Evolutionary conservation across 352 stramenopile species (phyloP), one percentile per base, ranked within the genome.

Genomic region (Bremia lactucae): DNA sequence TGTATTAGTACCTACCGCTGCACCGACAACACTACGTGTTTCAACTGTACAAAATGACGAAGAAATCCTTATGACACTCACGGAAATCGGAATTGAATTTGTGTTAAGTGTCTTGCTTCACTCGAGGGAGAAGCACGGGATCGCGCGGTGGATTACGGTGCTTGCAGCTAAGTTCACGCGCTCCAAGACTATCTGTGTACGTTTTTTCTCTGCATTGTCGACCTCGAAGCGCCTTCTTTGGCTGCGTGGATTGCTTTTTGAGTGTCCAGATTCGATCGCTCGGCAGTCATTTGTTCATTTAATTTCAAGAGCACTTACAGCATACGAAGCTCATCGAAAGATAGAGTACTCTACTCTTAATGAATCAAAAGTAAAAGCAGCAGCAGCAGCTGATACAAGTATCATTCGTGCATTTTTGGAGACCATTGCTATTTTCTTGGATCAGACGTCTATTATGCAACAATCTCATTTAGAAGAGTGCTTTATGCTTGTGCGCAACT

Each of bases 81-180:
- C 82, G 10, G 63, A 83, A 36, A 89, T 95, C 26, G 86, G 87
- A 11, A 47, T 87, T 6, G 72, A 86, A 39, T 94, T 94, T 50
- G 69, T 96, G 20, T 48, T 96, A 6, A 84, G 83, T 56, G 79
- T 96, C 5, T 43, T 95, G 45, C 46, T 96, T 18, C 86, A 95
- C 35, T 91, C 68, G 10, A 61, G 81, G 36, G 86, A 95, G 52
- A 90, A 94, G 31, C 73, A 94, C 42, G 82, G 78, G 6, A 78
- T 94, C 41, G 72, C 68, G 9, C 65, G 79, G 26, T 92, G 82
- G 79, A 84, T 94, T 42, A 78, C 64, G 7, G 65, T 90, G 14
- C 58, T 92, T 4, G 62, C 70, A 8, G 55, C 59, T 18, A 88
- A 89, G 54, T 94, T 94, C 48, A 64, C 52, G 3, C 65, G 65